Percentiles rank a stretch among this genome's conserved stretches.
These are phyloP conservation scores for Mucor plumbeus DNA, from an alignment of 371 early-diverging fungal genomes.

Conservation along the genomic window DNA sequence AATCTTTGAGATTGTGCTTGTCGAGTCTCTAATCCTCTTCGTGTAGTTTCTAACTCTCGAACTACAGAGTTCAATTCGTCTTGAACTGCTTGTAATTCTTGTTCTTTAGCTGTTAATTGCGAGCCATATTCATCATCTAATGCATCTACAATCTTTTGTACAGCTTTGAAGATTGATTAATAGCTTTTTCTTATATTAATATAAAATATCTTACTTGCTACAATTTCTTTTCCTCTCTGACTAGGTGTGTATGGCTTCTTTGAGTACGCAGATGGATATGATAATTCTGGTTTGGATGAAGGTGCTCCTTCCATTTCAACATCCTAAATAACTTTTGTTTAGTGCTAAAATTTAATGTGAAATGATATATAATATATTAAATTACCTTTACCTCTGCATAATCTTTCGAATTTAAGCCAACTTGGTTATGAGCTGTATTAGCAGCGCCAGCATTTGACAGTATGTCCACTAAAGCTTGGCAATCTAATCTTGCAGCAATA, in stretches of 20 bases:
- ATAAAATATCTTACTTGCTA: slow-evolving; percentile 51
- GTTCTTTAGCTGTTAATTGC: slow-evolving; percentile 65
- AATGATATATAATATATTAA: not conserved
- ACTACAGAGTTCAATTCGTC: slow-evolving; percentile 65
- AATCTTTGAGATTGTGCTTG: slow-evolving; percentile 54
- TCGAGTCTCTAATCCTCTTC: slow-evolving; percentile 62
- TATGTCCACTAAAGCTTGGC: slow-evolving; percentile 66
- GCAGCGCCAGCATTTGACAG: slow-evolving; percentile 84
- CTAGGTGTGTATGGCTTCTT: slow-evolving; percentile 37
- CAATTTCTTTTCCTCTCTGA: slow-evolving; percentile 59
- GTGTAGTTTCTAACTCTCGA: slow-evolving; percentile 67
- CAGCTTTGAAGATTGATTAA: slow-evolving; percentile 38
- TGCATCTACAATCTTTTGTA: slow-evolving; percentile 74
- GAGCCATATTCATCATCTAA: slow-evolving; percentile 69
- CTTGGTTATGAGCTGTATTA: slow-evolving; percentile 68
- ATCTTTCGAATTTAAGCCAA: slow-evolving; percentile 71
- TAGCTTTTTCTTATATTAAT: not conserved
- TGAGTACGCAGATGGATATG: slow-evolving; percentile 9
- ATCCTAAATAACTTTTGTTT: not conserved
- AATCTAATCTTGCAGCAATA: slow-evolving; percentile 82
- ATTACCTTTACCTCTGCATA: slow-evolving; percentile 43
- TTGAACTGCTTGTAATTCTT: slow-evolving; percentile 65
- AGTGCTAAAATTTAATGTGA: not conserved
- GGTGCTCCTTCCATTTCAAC: slow-evolving; percentile 16
- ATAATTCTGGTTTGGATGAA: not conserved